phyloP scores from a whole-genome alignment of 805 yeast genomes.

The Candida takata region DNA sequence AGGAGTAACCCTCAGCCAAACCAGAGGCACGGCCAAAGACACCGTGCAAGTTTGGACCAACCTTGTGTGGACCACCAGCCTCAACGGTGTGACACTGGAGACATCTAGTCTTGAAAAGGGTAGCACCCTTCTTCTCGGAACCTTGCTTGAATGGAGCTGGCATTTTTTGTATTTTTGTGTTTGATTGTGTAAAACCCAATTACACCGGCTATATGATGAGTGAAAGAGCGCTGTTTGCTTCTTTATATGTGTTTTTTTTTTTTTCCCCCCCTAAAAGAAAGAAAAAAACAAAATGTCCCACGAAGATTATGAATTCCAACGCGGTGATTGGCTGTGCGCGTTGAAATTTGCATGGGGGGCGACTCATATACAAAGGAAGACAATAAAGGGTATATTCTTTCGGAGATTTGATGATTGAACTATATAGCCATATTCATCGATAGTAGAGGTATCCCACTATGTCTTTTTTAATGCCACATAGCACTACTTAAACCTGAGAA shows the following conservation, averaged over 20 bases:
- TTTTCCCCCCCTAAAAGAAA: slow-evolving; percentile 11
- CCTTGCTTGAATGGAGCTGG: slow-evolving; percentile 37
- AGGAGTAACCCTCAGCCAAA: slow-evolving; percentile 85
- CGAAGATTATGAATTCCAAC: slow-evolving; percentile 21
- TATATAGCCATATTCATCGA: no score
- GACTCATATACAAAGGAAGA: no score
- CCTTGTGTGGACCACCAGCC: slow-evolving; percentile 95
- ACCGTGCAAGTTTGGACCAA: slow-evolving; percentile 98
- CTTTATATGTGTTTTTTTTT: not conserved
- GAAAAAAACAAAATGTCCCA: no score
- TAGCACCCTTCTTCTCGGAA: slow-evolving; percentile 92
- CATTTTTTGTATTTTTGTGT: slow-evolving; percentile 14
- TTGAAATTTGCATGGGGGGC: not conserved
- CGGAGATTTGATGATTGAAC: no score
- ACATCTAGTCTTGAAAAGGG: slow-evolving; percentile 97
- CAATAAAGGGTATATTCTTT: no score
- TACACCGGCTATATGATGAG: no score
- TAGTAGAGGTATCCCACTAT: no score
- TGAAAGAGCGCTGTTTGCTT: not conserved
- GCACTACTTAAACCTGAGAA: no score
- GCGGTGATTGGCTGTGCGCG: slow-evolving; percentile 18
- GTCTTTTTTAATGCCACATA: no score
- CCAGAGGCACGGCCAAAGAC: slow-evolving; percentile 90
- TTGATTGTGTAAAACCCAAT: no score
- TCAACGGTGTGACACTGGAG: slow-evolving; percentile 98